Percentiles rank a stretch among this genome's conserved stretches.
Conservation (phyloP, 345 rosid genomes). For the Salix viminalis region DNA sequence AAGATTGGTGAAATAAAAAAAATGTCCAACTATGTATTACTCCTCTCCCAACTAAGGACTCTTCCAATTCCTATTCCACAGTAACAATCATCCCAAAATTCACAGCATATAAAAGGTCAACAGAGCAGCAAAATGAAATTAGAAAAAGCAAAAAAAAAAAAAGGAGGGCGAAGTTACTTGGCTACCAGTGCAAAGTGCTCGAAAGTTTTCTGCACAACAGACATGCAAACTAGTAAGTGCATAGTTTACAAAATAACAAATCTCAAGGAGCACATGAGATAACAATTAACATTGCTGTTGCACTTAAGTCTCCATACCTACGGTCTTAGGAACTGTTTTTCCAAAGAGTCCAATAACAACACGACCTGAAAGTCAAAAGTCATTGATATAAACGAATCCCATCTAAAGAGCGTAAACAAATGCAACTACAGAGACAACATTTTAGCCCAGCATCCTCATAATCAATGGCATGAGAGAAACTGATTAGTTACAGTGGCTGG, state of each 20-base stretch:
- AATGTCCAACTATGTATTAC: not conserved
- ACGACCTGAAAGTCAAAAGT: constrained; percentile 29
- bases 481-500: not conserved
- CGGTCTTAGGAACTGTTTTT: constrained; percentile 39
- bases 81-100: no score
- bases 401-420: not conserved
- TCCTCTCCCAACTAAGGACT: no score
- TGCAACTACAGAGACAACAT: not conserved
- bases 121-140: not conserved
- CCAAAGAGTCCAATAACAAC: constrained; percentile 38
- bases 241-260: not conserved
- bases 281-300: not conserved
- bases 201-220: constrained; percentile 74
- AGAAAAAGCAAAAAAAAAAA: not conserved
- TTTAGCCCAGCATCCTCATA: not conserved
- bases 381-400: not conserved
- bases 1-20: not conserved
- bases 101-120: no score
- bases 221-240: not conserved
- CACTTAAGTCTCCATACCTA: constrained; percentile 20
- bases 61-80: no score
- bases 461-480: not conserved
- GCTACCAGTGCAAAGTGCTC: constrained; percentile 92
- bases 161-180: constrained; percentile 16
- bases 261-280: not conserved